Base-by-base conservation (phyloP, 495 filamentous ascomycete genomes). In the Platismatia glauca region DNA sequence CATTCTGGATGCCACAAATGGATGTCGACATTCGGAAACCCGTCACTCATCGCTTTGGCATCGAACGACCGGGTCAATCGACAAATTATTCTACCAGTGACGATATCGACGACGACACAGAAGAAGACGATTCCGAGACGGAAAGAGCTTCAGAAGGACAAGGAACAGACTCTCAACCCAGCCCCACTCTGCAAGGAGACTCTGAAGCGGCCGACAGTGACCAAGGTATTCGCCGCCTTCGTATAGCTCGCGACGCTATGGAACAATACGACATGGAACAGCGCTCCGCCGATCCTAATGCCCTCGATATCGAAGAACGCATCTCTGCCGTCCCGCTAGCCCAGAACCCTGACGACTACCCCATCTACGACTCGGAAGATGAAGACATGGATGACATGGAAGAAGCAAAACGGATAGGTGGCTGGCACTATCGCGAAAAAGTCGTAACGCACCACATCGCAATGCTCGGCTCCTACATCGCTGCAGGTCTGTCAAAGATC, bases 1-100 rank as follows among this genome's bases (percentile, higher is more conserved):
- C 94, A 5, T 99, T 88, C 80, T 99, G 94, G 94, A 87, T 91
- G 77, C 94, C 94, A 0, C 94, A 99, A 75, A 99, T 99, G 95
- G 89, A 91, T 66, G 84, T 91, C 46, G 94, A 99, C 69, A 99
- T 99, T 71, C 89, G 93, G 65, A 99, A 99, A 75, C 91, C 94
- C 0, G 79, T 82, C 22, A 89, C 84, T 0, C 89, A 89, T 63
- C 81, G 84, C 60, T 97, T 96, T 69, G 94, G 94, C 64, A 97
- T 99, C 68, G 82, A 89, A 67, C 80, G 92, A 37, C 86, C 87
- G 1, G 82, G 81, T 18, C 83, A 89, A 22, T 91, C 87, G 57
- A 84, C 84, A 7, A 87, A 83, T 29, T 80, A 85, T 35, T 89
- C 87, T 27, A 91, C 89, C 13, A 89, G 87, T 34, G 90, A 93